Percentiles rank a stretch among this genome's conserved stretches.
Evolutionary conservation across 169 alveolate species (phyloP).

Genomic region (Condylostoma magnum): DNA sequence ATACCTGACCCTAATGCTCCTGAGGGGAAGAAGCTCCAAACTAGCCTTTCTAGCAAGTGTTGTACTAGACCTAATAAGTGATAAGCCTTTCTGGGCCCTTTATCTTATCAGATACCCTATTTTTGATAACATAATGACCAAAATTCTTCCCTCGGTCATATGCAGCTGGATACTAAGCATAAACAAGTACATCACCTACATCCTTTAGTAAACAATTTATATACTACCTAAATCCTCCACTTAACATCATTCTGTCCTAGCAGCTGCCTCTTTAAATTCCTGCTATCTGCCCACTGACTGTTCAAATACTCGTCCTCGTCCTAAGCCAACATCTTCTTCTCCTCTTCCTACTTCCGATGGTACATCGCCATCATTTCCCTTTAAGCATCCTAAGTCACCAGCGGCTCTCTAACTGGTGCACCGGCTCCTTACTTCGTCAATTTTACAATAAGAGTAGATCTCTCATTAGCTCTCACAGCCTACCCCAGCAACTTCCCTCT

Average conservation of each 20-base stretch:
- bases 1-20: neutral
- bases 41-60: slow-evolving; percentile 13
- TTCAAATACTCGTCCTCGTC: slow-evolving; percentile 92
- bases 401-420: slow-evolving; percentile 96
- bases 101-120: slow-evolving; percentile 15
- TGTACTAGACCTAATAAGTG: neutral
- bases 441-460: slow-evolving; percentile 91
- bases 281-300: slow-evolving; percentile 95
- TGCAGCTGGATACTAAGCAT: neutral
- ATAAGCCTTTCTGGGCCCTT: neutral
- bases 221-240: neutral
- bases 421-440: slow-evolving; percentile 88
- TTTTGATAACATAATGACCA: neutral
- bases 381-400: slow-evolving; percentile 93
- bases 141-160: slow-evolving; percentile 14
- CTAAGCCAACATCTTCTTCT: slow-evolving; percentile 86
- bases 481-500: slow-evolving; percentile 79
- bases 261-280: slow-evolving; percentile 78
- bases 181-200: neutral
- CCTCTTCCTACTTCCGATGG: slow-evolving; percentile 91
- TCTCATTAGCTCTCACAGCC: slow-evolving; percentile 91
- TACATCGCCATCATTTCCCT: slow-evolving; percentile 93
- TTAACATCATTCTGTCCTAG: slow-evolving; percentile 50
- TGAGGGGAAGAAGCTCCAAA: slow-evolving; percentile 15
- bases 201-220: slow-evolving; percentile 12